Evolutionary conservation across 441 rosid species (phyloP), one percentile per base, ranked within the genome.

Genomic region (Raphanus hybrid): DNA sequence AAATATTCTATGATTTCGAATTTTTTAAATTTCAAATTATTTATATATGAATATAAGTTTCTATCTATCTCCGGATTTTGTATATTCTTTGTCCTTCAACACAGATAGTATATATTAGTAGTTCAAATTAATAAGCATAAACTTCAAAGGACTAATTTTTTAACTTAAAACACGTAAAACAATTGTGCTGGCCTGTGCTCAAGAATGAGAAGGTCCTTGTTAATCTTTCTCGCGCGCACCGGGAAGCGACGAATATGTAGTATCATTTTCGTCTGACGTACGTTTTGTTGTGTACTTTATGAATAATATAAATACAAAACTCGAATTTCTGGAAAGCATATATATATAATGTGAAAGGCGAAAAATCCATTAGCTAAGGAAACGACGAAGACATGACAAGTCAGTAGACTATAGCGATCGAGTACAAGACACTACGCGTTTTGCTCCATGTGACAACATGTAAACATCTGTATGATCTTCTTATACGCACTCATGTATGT

Each of bases 381-480:
- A 55, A 79, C 62, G 67, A 69, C 16, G 59, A 69, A 57, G 72
- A 79, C 69, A 70, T 43, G 75, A 70, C 76, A 70, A 32, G 79
- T 79, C 12, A 74, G 75, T 79, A 64, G 58, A 39, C 20, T 61
- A 54, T 35, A 62, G 70, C 41, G 68, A 15, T 2, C 59, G 23
- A 59, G 69, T 75, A 62, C 37, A 52, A 57, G 48, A 69, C 72
- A 75, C 39, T 64, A 79, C 82, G 75, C 82, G 82, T 74, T 74
- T 60, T 69, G 45, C 64, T 70, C 64, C 79, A 75, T 75, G 79
- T 80, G 76, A 74, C 39, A 60, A 65, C 15, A 67, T 67, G 16
- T 37, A 73, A 15, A 60, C 48, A 45, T 27, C 52, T 16, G 8
- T 14, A 29, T 41, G 66, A 72, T 54, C 48, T 61, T 15, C 52